Evolutionary conservation across 1,284 basidiomycete genomes (phyloP).

Genomic region (Tylopilus orsonianus): DNA sequence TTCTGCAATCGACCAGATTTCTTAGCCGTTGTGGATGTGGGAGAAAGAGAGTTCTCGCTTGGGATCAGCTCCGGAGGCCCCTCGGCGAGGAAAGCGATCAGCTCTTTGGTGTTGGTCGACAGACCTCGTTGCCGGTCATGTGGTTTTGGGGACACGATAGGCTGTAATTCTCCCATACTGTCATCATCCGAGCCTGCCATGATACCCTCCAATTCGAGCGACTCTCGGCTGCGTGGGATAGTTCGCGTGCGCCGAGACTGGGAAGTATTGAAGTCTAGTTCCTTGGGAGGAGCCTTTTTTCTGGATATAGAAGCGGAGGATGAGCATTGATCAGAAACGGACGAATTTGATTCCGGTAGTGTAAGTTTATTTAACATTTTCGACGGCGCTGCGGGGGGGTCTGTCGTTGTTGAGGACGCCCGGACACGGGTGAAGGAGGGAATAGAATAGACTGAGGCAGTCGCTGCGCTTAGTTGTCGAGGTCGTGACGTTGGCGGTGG

Average conservation of each 20-base stretch:
- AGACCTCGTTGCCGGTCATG: slow-evolving; percentile 35
- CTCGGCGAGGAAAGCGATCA: slow-evolving; percentile 47
- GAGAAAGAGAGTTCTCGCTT: slow-evolving; percentile 36
- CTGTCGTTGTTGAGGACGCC: slow-evolving; percentile 32
- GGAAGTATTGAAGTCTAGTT: slow-evolving; percentile 34
- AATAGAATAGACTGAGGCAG: slow-evolving; percentile 23
- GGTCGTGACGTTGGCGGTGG: slow-evolving; percentile 34
- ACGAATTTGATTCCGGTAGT: slow-evolving; percentile 30
- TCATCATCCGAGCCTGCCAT: slow-evolving; percentile 64
- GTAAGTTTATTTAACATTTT: slow-evolving; percentile 17
- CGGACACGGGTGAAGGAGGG: slow-evolving; percentile 29
- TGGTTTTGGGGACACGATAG: slow-evolving; percentile 30
- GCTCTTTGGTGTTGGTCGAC: slow-evolving; percentile 54
- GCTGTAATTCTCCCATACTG: slow-evolving; percentile 25
- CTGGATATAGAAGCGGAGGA: slow-evolving; percentile 31
- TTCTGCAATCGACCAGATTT: slow-evolving; percentile 65
- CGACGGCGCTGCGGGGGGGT: slow-evolving; percentile 20
- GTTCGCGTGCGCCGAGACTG: slow-evolving; percentile 48
- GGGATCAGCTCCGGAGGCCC: slow-evolving; percentile 31
- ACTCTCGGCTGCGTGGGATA: slow-evolving; percentile 58
- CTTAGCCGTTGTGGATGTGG: slow-evolving; percentile 46
- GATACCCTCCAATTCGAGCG: slow-evolving; percentile 70
- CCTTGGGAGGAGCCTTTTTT: slow-evolving; percentile 25
- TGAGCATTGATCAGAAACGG: slow-evolving; percentile 24
- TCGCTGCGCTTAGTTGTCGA: slow-evolving; percentile 36